A percentile compares a stretch with the other conserved stretches of the same genome.
phyloP scores from a whole-genome alignment of 768 basidiomycete species.

The Cystobasidiopsis lactophilus region DNA sequence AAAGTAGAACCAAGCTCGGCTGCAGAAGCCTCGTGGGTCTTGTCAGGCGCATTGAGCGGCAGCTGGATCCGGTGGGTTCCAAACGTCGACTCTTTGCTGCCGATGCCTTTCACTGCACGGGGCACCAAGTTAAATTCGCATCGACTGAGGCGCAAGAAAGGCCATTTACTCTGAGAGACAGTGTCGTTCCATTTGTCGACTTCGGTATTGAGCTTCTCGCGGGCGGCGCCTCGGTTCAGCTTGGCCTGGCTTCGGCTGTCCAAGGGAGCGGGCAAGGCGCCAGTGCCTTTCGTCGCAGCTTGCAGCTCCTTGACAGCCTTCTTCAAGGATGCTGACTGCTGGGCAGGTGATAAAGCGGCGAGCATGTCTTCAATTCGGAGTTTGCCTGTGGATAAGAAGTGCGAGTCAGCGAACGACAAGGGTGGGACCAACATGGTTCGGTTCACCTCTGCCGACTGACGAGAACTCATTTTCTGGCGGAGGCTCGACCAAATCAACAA shows the following conservation, averaged over 20 bases:
- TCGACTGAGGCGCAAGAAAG: too few species aligned
- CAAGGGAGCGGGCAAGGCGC: slow-evolving; percentile 51
- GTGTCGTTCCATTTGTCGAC: slow-evolving; percentile 82
- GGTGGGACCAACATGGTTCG: background rate
- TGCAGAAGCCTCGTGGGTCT: slow-evolving; percentile 17
- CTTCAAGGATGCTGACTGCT: slow-evolving; percentile 22
- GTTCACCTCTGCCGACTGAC: slow-evolving; percentile 20
- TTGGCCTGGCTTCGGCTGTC: slow-evolving; percentile 71
- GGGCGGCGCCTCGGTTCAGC: slow-evolving; percentile 77
- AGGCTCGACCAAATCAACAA: slow-evolving; percentile 49
- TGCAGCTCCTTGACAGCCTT: slow-evolving; percentile 19
- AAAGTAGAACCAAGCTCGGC: background rate
- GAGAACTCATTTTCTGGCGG: slow-evolving; percentile 64
- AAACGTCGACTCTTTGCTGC: slow-evolving; percentile 21
- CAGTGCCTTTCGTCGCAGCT: background rate
- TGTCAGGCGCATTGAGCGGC: slow-evolving; percentile 22
- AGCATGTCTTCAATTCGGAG: slow-evolving; percentile 16
- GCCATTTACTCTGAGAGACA: slow-evolving; percentile 76
- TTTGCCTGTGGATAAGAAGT: slow-evolving; percentile 5
- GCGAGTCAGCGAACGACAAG: background rate
- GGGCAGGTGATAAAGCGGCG: slow-evolving; percentile 18
- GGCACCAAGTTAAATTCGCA: too few species aligned
- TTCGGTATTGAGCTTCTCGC: slow-evolving; percentile 76
- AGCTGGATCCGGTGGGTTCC: slow-evolving; percentile 15
- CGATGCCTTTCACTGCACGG: slow-evolving; percentile 69